Percentiles rank a stretch among this genome's conserved stretches.
Conservation (phyloP, 2,329 filamentous ascomycete species). For the Aspergillus terreus region DNA sequence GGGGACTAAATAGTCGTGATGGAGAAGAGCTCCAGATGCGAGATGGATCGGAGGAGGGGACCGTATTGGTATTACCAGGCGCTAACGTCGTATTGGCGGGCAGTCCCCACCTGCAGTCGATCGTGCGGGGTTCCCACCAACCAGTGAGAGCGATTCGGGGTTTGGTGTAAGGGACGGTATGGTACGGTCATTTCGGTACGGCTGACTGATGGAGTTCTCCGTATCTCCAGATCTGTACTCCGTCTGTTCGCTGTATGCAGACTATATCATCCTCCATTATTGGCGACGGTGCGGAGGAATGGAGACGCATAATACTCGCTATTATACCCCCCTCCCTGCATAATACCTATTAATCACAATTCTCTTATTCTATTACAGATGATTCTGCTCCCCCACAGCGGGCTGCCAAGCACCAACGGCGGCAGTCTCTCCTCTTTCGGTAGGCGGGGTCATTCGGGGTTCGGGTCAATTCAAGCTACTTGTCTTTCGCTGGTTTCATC, state of each 20-base stretch:
- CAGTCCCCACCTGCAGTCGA: not conserved
- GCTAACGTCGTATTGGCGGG: not conserved
- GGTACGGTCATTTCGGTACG: too few relatives aligned
- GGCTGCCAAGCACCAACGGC: not conserved
- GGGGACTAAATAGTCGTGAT: not conserved
- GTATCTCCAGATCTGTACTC: too few relatives aligned
- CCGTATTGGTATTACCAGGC: not conserved
- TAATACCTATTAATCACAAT: too few relatives aligned
- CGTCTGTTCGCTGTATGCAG: too few relatives aligned
- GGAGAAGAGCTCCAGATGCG: not conserved
- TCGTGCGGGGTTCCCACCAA: conserved; percentile 1
- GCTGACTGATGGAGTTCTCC: too few relatives aligned
- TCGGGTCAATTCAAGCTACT: not conserved
- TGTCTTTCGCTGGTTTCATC: too few relatives aligned
- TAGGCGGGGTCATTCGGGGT: not conserved
- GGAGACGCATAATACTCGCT: too few relatives aligned
- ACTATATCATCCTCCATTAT: too few relatives aligned
- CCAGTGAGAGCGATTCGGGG: not conserved
- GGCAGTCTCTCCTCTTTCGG: not conserved
- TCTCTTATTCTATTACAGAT: too few relatives aligned
- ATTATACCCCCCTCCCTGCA: too few relatives aligned
- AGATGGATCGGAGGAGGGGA: not conserved
- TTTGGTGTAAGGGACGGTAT: not conserved
- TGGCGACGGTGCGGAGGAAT: too few relatives aligned
- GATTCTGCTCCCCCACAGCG: too few relatives aligned